Percentiles rank a stretch among this genome's conserved stretches.
These are phyloP conservation scores for Solanum medicagineum DNA, from an alignment of 257 asterid species.

Conservation along the genomic window DNA sequence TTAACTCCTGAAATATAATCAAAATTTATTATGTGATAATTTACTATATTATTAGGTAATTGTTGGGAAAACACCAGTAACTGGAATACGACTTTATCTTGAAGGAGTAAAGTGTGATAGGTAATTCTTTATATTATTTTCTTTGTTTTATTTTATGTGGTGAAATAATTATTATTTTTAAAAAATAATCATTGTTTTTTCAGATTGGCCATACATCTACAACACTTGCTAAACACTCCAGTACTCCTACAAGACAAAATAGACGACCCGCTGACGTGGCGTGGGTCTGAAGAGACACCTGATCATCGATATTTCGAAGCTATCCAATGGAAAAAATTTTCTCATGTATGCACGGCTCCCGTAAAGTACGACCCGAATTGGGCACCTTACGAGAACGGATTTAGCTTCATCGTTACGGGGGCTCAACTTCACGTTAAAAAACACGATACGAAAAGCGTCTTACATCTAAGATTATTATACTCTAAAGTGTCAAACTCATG, in stretches of 20 bases:
- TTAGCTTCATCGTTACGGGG: constrained; percentile 70
- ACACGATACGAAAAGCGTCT: constrained; percentile 21
- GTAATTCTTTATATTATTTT: constrained; percentile 5
- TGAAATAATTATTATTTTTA: not conserved
- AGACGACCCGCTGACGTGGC: constrained; percentile 20
- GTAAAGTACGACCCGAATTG: constrained; percentile 56
- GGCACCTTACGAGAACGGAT: constrained; percentile 9
- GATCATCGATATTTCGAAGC: constrained; percentile 50
- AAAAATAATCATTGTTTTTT: no score
- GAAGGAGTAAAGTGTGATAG: constrained; percentile 77
- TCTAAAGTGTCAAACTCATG: constrained; percentile 27
- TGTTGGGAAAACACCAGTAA: constrained; percentile 51
- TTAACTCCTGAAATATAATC: not conserved
- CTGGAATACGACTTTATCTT: constrained; percentile 77
- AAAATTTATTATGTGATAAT: not conserved
- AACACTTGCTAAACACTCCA: constrained; percentile 52
- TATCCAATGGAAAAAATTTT: constrained; percentile 62
- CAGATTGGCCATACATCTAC: constrained; percentile 74
- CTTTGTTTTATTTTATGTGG: not conserved
- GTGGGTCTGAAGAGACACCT: constrained; percentile 39
- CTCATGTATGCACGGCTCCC: constrained; percentile 68
- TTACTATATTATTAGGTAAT: constrained; percentile 26
- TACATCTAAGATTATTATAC: constrained; percentile 54
- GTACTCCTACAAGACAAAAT: constrained; percentile 32
- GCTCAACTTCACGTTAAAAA: constrained; percentile 57